Conservation (phyloP, 2,329 filamentous ascomycete species). For the Xylaria hypoxylon region DNA sequence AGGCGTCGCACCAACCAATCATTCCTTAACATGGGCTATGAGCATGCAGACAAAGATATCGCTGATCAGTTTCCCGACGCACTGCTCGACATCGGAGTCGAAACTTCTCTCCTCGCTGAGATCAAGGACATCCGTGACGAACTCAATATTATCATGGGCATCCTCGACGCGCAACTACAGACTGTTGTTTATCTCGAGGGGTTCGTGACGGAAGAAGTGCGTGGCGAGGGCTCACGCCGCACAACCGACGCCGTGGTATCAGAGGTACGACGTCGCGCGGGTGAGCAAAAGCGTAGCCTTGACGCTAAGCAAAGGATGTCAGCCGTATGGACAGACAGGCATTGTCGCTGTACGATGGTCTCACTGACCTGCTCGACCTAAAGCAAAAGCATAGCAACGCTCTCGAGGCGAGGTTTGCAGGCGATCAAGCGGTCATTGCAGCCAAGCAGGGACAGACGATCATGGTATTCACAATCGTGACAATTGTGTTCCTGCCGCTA, state of each 20-base stretch:
- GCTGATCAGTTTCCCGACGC: constrained; percentile 62
- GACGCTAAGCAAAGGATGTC: constrained; percentile 71
- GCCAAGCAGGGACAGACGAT: constrained; percentile 61
- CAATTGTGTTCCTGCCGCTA: constrained; percentile 59
- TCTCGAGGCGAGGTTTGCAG: constrained; percentile 71
- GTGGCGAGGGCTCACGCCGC: constrained; percentile 44
- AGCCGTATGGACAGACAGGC: constrained; percentile 73
- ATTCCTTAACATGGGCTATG: constrained; percentile 21
- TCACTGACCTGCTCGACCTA: constrained; percentile 72
- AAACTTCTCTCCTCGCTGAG: constrained; percentile 71
- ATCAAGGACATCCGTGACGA: constrained; percentile 77
- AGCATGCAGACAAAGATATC: constrained; percentile 44
- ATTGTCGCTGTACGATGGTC: constrained; percentile 67
- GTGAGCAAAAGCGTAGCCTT: constrained; percentile 68
- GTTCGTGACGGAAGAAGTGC: constrained; percentile 54
- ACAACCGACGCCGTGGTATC: constrained; percentile 49
- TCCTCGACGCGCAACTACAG: constrained; percentile 62
- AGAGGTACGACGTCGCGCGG: constrained; percentile 65
- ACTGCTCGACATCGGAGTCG: constrained; percentile 68
- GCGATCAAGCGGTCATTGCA: constrained; percentile 71
- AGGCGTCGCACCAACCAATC: constrained; percentile 43
- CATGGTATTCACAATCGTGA: constrained; percentile 60
- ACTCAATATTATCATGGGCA: constrained; percentile 69
- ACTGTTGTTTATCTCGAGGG: constrained; percentile 61
- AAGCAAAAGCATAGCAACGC: constrained; percentile 78